Evolutionary conservation across 768 basidiomycete species (phyloP), one percentile per base, ranked within the genome.

Genomic region (Lactifluus subvellereus): DNA sequence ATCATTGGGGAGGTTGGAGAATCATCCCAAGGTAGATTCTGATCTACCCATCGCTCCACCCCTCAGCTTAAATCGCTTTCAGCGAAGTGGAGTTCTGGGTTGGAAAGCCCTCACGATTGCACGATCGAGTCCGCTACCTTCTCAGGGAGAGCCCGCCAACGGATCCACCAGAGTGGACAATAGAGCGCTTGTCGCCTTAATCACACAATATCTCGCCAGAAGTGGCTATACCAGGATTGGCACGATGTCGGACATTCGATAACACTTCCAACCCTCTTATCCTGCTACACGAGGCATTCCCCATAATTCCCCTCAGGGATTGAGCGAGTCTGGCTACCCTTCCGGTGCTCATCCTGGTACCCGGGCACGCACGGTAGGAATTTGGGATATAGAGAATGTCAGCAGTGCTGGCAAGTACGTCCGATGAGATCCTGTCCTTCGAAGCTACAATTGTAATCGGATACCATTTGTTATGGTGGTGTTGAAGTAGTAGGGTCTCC

Each of bases 81-180:
- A 97, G 94, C 63, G 96, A 98, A 76, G 80, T 98, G 55, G 96
- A 98, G 72, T 98, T 98, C 73, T 98, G 96, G 96, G 81, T 83
- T n/a, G 96, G 96, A 35, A 89, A 94, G 69, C 91, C 92, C n/a
- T 95, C 92, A 30, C 83, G 96, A 43, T 77, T 98, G 54, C 95
- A 98, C 68, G 94, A 98, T 73, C 86, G 95, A 49, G 83, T 96
- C 64, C 84, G 84, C 30, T 94, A 93, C 73, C 76, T 83, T 54
- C 84, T 84, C n/a, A 71, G 75, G 20, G 77, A 78, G 54, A 78
- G 75, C 40, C 76, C 80, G 16, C 66, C 78, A 0, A 80, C 82
- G 13, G 82, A 81, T 49, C 71, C 76, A 27, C 78, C 83, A 13
- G 73, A 73, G 66, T 97, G 94, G 94, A 84, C 77, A 71, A 83